Evolutionary conservation across 2,329 filamentous ascomycete species (phyloP), one percentile per base, ranked within the genome.

Genomic region (Fusarium torreyae): DNA sequence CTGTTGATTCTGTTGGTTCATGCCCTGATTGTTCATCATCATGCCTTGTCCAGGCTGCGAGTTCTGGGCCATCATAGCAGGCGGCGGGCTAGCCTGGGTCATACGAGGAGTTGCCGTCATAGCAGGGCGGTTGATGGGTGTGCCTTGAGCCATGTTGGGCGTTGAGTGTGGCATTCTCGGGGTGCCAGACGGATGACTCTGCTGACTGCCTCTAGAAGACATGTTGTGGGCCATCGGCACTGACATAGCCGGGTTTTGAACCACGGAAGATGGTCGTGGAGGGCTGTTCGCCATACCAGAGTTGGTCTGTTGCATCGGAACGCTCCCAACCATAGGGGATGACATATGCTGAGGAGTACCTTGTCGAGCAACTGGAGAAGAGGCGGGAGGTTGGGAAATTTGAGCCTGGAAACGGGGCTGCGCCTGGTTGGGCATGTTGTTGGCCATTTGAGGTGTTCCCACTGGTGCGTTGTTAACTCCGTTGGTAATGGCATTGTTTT

Each of bases 251-350:
- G 80, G 85, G 53, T 85, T 87, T 65, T 90, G 89, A 5, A 89
- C 88, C 7, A 89, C 89, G 17, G 91, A 92, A 1, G 89, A 82
- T 17, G 91, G 89, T 44, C 91, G 84, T 18, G 89, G 83, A 26
- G 91, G 91, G 73, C 90, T 93, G 52, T 84, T 88, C 20, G 89
- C 89, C 84, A 92, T 90, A 71, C 86, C 90, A 2, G 91, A 92
- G 49, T 86, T 88, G 28, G 88, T 89, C 36, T 86, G 84, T 66
- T 90, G 88, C 89, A 92, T 91, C 1, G 87, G 81, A 26, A 87
- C 86, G 36, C 85, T 85, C 43, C 83, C 83, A n/a, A 88, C 85
- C 83, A 88, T 89, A 10, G 89, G 89, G 2, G 89, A 91, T 7
- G 89, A 91, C 81, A 88, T 86, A 58, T 86, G 88, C 57, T 89